These are phyloP conservation scores for Ophiocordyceps polyrhachis-furcata DNA, from an alignment of 2,329 filamentous ascomycete genomes.

Conservation along the genomic window DNA sequence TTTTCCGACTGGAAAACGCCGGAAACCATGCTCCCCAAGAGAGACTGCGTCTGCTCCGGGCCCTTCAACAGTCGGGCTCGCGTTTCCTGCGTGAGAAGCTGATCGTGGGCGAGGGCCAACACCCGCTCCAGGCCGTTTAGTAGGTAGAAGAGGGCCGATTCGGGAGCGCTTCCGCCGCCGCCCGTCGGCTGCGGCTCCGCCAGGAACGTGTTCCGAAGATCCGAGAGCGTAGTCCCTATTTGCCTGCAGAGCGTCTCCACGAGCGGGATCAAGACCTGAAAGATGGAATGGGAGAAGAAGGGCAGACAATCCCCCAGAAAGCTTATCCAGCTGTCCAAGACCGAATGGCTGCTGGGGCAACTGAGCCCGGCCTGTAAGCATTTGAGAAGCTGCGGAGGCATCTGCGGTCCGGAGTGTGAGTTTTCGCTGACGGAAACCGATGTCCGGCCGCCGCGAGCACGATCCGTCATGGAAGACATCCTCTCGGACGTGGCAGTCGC, in stretches of 20 bases:
- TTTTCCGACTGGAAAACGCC: slow-evolving; percentile 71
- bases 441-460: slow-evolving; percentile 18
- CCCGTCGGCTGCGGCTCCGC: slow-evolving; percentile 7
- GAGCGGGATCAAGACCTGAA: slow-evolving; percentile 75
- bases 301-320: slow-evolving; percentile 73
- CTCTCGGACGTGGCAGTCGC: slow-evolving; percentile 28
- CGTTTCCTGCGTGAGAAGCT: slow-evolving; percentile 57
- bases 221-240: slow-evolving; percentile 52
- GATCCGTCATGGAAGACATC: slow-evolving; percentile 22
- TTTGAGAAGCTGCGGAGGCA: slow-evolving; percentile 56
- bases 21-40: slow-evolving; percentile 89
- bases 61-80: slow-evolving; percentile 50
- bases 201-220: slow-evolving; percentile 46
- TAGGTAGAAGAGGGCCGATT: slow-evolving; percentile 62
- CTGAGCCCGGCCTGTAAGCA: slow-evolving; percentile 70
- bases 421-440: slow-evolving; percentile 17
- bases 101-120: slow-evolving; percentile 70
- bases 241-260: slow-evolving; percentile 78
- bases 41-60: slow-evolving; percentile 67
- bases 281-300: slow-evolving; percentile 67
- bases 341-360: slow-evolving; percentile 50
- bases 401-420: slow-evolving; percentile 18
- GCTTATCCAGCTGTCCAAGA: slow-evolving; percentile 80
- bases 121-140: slow-evolving; percentile 89
- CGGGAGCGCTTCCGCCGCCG: slow-evolving; percentile 25